A percentile compares a stretch with the other conserved stretches of the same genome.
These are phyloP conservation scores for Galeopsis tetrahit DNA, from an alignment of 257 asterid species.

Conservation along the genomic window DNA sequence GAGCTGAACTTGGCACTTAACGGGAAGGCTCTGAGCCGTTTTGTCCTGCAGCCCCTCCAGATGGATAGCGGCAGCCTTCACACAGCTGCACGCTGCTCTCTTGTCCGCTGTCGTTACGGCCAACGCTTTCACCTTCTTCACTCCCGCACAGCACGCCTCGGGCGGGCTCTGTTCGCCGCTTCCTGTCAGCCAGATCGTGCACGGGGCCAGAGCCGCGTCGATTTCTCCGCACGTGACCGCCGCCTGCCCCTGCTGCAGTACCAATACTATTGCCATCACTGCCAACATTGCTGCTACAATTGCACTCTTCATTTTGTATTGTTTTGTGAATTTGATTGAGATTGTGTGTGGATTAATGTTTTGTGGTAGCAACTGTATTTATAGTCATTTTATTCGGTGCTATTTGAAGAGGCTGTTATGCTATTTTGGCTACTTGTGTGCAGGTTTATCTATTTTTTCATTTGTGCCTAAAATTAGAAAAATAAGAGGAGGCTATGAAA, in stretches of 20 bases:
- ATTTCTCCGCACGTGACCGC: constrained; percentile 48
- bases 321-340: not conserved
- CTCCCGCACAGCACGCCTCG: constrained; percentile 44
- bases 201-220: constrained; percentile 35
- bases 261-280: constrained; percentile 19
- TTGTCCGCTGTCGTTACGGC: constrained; percentile 39
- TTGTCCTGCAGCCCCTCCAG: constrained; percentile 39
- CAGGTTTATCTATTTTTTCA: not conserved
- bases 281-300: constrained; percentile 10
- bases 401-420: not conserved
- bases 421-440: constrained; percentile 8
- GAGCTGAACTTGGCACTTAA: constrained; percentile 41
- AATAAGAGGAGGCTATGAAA: not conserved
- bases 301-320: constrained; percentile 37
- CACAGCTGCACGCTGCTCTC: constrained; percentile 41
- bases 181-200: constrained; percentile 38
- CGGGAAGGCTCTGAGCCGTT: constrained; percentile 45
- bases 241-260: constrained; percentile 33
- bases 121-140: constrained; percentile 33
- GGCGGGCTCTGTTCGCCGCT: constrained; percentile 25
- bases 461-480: constrained; percentile 1
- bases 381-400: not conserved
- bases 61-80: constrained; percentile 42
- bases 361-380: not conserved
- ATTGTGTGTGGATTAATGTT: not conserved